Base-by-base conservation (phyloP, 1,139 yeast species). In the Pichia sp. region DNA sequence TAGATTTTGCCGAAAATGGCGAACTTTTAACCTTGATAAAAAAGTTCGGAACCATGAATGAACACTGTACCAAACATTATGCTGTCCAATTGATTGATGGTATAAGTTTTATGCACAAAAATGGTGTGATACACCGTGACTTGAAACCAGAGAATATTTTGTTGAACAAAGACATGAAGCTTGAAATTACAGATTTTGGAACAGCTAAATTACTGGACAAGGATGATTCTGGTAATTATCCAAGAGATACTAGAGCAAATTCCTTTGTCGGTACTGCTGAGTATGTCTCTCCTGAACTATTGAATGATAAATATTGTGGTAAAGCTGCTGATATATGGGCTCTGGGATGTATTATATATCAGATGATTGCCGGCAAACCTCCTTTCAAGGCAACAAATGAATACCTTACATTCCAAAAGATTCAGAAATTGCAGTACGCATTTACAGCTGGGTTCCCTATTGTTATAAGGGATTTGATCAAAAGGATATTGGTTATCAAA, bases 341-440 rank as follows among this genome's bases (percentile, higher is more conserved):
- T 0, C 78, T 90, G 61, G 99, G 97, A 1, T 95, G 99, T 71
- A 87, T 95, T 17, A 70, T 95, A 24, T 95, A 83, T 70, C 99
- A 95, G 70, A 84, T 95, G 80, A 86, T 95, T 63, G 90, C 95
- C 27, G 99, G 99, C 1, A 80, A 80, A 53, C 99, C 99, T 0
- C 99, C 99, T 10, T 95, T 95, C 73, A 93, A 92, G 67, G 99
- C 96, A 0, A 76, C 87, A n/a, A 93, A 95, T 54, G 99, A 95
- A 70, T 95, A 91, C 66, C 76, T 89, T 56, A 93, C 97, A 0
- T 95, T 95, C 70, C 98, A 95, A 67, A 91, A 92, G 67, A 91
- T 95, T 62, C 87, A 90, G 64, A 85, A 84, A 65, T 79, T 86
- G 40, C 95, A 92, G 60, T 95, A 83, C 70, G 80, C 89, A 3